Evolutionary conservation across 2,329 filamentous ascomycete genomes (phyloP).

Genomic region (Fusarium incarnatum): DNA sequence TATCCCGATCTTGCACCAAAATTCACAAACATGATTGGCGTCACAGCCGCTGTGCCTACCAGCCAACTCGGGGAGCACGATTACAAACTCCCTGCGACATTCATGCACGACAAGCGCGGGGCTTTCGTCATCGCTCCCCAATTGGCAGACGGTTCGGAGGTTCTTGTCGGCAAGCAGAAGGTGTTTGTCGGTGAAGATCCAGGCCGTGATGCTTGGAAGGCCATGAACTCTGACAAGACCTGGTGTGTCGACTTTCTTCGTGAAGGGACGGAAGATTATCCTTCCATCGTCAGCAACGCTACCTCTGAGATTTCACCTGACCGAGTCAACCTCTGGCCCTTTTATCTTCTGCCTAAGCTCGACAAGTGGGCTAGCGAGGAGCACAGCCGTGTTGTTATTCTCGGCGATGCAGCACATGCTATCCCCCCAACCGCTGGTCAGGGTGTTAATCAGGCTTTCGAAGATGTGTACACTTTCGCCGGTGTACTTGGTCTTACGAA

Average conservation of each 20-base stretch:
- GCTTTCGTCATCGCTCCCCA: conserved; percentile 65
- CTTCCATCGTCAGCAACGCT: conserved; percentile 52
- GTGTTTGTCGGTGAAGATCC: conserved; percentile 49
- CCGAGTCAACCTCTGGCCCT: conserved; percentile 61
- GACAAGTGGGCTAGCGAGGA: conserved; percentile 53
- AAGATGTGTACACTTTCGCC: conserved; percentile 62
- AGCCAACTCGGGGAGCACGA: conserved; percentile 51
- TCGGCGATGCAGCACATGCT: conserved; percentile 62
- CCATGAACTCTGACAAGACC: conserved; percentile 54
- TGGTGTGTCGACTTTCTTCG: conserved; percentile 51
- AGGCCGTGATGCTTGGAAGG: conserved; percentile 58
- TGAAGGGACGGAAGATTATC: conserved; percentile 51
- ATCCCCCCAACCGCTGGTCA: conserved; percentile 61
- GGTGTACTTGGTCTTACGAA: conserved; percentile 50
- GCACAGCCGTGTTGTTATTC: conserved; percentile 54
- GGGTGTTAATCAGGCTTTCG: conserved; percentile 61
- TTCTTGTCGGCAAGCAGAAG: conserved; percentile 61
- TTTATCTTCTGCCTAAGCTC: conserved; percentile 60
- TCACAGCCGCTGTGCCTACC: conserved; percentile 52
- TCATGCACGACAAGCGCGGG: conserved; percentile 56
- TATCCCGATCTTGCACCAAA: conserved; percentile 60
- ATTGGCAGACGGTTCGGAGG: conserved; percentile 59
- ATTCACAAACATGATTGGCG: conserved; percentile 61
- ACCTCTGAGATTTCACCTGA: conserved; percentile 48
- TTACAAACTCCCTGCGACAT: conserved; percentile 57